Conservation (phyloP, 164 flowering plant species). For the Liriodendron chinense region DNA sequence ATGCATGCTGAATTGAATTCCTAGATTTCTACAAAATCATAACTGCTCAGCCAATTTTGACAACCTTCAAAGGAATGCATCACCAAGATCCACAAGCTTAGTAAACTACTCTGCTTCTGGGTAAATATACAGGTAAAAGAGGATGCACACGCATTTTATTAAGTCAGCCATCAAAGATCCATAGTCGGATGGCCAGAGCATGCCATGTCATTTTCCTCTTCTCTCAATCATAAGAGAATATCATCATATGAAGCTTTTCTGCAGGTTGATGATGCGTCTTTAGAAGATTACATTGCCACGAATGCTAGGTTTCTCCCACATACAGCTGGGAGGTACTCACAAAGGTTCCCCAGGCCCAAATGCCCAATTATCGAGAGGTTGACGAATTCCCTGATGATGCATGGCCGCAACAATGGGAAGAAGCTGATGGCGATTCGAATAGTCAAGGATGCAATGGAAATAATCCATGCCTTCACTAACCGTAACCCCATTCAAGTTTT, state of each 20-base stretch:
- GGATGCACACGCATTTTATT: no score
- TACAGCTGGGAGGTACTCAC: constrained; percentile 33
- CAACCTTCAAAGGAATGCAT: no score
- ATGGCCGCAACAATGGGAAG: constrained; percentile 39
- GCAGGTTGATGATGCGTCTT: constrained; percentile 28
- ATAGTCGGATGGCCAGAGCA: no score
- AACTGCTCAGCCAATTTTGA: no score
- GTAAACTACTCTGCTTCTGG: no score
- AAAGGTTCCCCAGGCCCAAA: constrained; percentile 32
- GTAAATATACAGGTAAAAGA: no score
- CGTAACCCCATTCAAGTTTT: constrained; percentile 34
- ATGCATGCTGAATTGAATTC: no score
- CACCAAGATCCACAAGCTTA: no score
- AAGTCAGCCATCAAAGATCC: no score
- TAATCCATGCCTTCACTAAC: constrained; percentile 31
- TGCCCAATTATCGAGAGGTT: constrained; percentile 37
- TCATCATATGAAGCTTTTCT: background rate
- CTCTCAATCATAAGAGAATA: no score
- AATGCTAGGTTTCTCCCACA: constrained; percentile 33
- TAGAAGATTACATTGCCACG: constrained; percentile 28
- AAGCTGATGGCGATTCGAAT: constrained; percentile 40
- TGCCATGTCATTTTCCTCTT: no score
- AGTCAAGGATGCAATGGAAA: constrained; percentile 35
- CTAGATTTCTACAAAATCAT: no score
- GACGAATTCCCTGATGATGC: constrained; percentile 42